Evolutionary conservation across 2,329 filamentous ascomycete species (phyloP), one percentile per base, ranked within the genome.

Genomic region (Conoideocrella luteorostrata): DNA sequence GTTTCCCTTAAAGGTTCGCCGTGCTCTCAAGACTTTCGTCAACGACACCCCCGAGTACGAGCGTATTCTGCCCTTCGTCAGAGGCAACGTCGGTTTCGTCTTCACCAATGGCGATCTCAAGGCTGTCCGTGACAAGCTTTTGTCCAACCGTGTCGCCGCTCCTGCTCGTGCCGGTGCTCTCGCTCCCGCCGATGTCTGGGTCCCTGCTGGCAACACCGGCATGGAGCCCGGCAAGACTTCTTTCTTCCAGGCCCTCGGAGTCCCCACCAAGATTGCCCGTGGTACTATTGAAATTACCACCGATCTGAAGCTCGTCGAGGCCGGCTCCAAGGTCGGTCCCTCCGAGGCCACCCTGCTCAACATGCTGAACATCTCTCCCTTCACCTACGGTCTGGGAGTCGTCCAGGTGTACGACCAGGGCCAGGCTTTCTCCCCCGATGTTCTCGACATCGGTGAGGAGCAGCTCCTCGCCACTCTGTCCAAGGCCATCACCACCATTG

Each of bases 191-290:
- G 94, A 98, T 72, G 93, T 98, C 69, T 98, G 75, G 78, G 71
- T 98, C 58, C 93, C 93, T 57, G 93, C 90, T 60, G 93, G 93
- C 74, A 98, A 98, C 86, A 98, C 93, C 65, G 93, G 93, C 77
- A 98, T 98, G 93, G 93, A 98, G 75, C 94, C 93, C 69, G 94
- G 94, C 74, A 98, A 98, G 87, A 98, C 93, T 66, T 97, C 93
- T 69, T 98, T 98, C 89, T 98, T 98, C 90, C 93, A 98, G 85
- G 93, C 93, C 65, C 93, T 98, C 74, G 91, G 91, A 88, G 89
- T 98, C 69, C 93, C 93, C 68, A 98, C 93, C 82, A 98, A 98
- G 89, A 98, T 98, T 77, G 93, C 93, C 69, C 93, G 93, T 95
- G 94, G 93, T 94, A 98, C 93, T 76, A 98, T 98, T 76, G 93